Base-by-base conservation (phyloP, 768 basidiomycete species). In the Rhizopogon vinicolor region DNA sequence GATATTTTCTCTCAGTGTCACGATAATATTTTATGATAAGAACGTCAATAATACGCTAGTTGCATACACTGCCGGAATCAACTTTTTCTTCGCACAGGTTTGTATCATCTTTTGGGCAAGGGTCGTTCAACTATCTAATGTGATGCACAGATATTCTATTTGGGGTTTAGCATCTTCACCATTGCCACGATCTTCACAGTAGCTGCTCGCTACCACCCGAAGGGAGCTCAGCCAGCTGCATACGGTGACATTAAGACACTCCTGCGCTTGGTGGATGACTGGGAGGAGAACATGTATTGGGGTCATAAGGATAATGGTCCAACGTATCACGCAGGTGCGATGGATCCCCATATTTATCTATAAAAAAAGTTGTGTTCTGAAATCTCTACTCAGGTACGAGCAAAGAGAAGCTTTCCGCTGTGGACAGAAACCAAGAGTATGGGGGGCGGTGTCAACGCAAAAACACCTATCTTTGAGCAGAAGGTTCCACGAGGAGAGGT, bases 241-340 rank as follows among this genome's bases (percentile, higher is more conserved):
- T 62, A 57, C 40, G 56, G 61, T 9, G 59, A 62, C 28, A 55
- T 62, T 5, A 59, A 62, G 28, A 60, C 59, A 14, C 41, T 60
- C 19, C 50, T 53, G 8, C 54, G 57, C 50, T 53, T 56, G n/a
- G 41, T 62, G 12, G 61, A 62, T 29, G 61, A 62, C 19, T 58
- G 61, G 61, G 52, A 53, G 13, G 53, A 59, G 1, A 63, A 54
- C 4, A 66, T 66, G 61, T 64, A 61, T 68, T 69, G 68, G 64
- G 68, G 65, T 19, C 58, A 60, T 18, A 69, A 68, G 16, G 44
- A 44, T 1, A 28, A 7, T 13, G 55, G 58, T 37, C 44, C 54
- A 0, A 42, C 18, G 19, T 45, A 22, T 44, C 64, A 60, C 54
- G 64, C 62, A 0, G 68, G 68, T 63, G 52, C 39, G 16, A 7